Evolutionary conservation across 2,329 filamentous ascomycete species (phyloP).

Genomic region (Diaporthe citri): DNA sequence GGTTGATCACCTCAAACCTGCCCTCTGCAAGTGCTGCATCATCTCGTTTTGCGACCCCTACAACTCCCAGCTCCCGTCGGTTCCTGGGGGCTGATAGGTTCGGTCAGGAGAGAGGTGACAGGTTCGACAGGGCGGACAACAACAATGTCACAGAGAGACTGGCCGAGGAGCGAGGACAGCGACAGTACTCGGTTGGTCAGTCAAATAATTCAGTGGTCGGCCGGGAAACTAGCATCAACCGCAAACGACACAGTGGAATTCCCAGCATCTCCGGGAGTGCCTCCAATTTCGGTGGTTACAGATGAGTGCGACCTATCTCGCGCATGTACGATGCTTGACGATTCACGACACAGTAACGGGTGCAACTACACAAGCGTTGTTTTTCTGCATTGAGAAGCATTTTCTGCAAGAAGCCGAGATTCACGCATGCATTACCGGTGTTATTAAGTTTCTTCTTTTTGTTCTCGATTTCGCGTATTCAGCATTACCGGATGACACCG

Average conservation of each 20-base stretch:
- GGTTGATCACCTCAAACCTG: slow-evolving; percentile 63
- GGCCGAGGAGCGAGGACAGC: slow-evolving; percentile 57
- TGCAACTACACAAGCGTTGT: slow-evolving; percentile 19
- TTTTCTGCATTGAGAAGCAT: slow-evolving; percentile 36
- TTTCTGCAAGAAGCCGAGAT: slow-evolving; percentile 28
- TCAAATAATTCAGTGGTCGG: slow-evolving; percentile 52
- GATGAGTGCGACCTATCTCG: slow-evolving; percentile 50
- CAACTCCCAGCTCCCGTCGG: slow-evolving; percentile 56
- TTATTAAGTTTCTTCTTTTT: slow-evolving; percentile 18
- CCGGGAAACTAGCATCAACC: slow-evolving; percentile 61
- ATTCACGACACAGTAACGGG: slow-evolving; percentile 18
- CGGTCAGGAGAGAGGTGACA: slow-evolving; percentile 51
- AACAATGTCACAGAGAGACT: slow-evolving; percentile 52
- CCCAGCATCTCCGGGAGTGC: slow-evolving; percentile 54
- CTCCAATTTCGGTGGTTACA: slow-evolving; percentile 57
- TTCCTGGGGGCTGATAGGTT: slow-evolving; percentile 60
- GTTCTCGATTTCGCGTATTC: slow-evolving; percentile 9
- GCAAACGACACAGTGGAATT: slow-evolving; percentile 59
- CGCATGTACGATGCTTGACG: slow-evolving; percentile 16
- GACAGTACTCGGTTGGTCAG: slow-evolving; percentile 60
- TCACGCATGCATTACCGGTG: slow-evolving; percentile 30
- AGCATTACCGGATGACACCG: not conserved
- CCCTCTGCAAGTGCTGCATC: slow-evolving; percentile 43
- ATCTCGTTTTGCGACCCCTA: slow-evolving; percentile 58
- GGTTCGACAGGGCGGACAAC: slow-evolving; percentile 46